A percentile compares a stretch with the other conserved stretches of the same genome.
Evolutionary conservation across 2,329 filamentous ascomycete genomes (phyloP).

Genomic region (Rutstroemia sp.): DNA sequence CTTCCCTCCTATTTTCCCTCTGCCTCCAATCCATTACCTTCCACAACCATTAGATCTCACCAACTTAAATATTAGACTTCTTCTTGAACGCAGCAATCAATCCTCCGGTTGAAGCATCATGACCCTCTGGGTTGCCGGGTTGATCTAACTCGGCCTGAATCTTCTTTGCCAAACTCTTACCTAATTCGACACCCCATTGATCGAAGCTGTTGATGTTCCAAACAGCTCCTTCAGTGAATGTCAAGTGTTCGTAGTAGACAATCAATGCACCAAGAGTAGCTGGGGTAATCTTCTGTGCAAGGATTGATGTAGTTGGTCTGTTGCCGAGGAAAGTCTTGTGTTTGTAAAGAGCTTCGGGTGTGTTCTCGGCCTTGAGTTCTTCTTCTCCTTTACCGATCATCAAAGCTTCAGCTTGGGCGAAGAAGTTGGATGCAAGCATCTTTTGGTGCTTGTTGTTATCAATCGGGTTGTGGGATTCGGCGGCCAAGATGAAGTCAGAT

Average conservation of each 20-base stretch:
- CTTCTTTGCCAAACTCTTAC: conserved; percentile 93
- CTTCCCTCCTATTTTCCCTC: too few relatives aligned
- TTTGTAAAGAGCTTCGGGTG: conserved; percentile 69
- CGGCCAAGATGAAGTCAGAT: conserved; percentile 94
- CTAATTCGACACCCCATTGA: conserved; percentile 98
- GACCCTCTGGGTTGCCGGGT: conserved; percentile 59
- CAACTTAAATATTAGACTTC: conserved; percentile 25
- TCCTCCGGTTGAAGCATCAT: conserved; percentile 83
- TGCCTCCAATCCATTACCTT: neutral
- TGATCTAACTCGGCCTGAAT: conserved; percentile 80
- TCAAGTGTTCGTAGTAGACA: conserved; percentile 98
- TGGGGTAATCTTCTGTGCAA: conserved; percentile 86
- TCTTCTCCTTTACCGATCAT: conserved; percentile 87
- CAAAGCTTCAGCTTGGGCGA: conserved; percentile 79
- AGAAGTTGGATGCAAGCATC: conserved; percentile 90
- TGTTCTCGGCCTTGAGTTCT: conserved; percentile 68
- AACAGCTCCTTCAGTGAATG: conserved; percentile 92
- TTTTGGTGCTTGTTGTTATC: conserved; percentile 91
- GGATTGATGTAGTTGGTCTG: conserved; percentile 89
- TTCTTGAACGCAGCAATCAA: conserved; percentile 91
- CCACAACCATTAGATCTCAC: neutral
- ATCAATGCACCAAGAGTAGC: conserved; percentile 90
- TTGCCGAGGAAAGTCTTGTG: conserved; percentile 99
- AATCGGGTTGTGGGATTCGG: conserved; percentile 93
- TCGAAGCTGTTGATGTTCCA: conserved; percentile 99